Evolutionary conservation across 208 protist species (phyloP), one percentile per base, ranked within the genome.

Genomic region (Porcisia deanei): DNA sequence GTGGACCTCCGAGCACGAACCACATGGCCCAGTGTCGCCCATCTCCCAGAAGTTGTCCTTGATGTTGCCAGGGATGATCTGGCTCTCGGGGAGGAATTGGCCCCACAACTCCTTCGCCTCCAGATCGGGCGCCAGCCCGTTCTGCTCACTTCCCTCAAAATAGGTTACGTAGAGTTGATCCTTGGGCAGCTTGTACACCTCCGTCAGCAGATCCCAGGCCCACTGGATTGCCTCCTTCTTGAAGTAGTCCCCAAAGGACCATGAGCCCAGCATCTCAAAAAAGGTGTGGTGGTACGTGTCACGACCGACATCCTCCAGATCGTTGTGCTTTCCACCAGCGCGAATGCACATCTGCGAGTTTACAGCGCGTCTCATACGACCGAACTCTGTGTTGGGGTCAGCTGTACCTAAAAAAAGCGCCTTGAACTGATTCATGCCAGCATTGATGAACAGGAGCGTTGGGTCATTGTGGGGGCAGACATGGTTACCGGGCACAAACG

Each of bases 1-100:
- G 88, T 99, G 99, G 25, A 99, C 92, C 86, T 99, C 99, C 37
- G 97, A 96, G 91, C 99, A 99, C 52, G 99, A 98, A 18, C 99
- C 99, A 81, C 99, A 99, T 34, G 99, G 99, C 39, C 98, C 98
- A 2, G 93, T 98, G 66, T 99, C 98, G 20, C 98, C 99, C 99
- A 99, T 99, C 88, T 99, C 99, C 99, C 99, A 99, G 86, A 99
- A 99, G 89, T 99, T 99, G 75, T 99, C 99, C 88, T 99, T 99
- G 66, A 92, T 93, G 85, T 91, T 94, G 39, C 91, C 95, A 41
- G 94, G 92, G 16, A 99, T 82, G 34, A 99, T 91, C 72, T 94
- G 94, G 49, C 89, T 82, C 22, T 85, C 89, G 22, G 97, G 95
- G n/a, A 99, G 80, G 73, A 91, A 95, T 75, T 95, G 75, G n/a